Evolutionary conservation across 1,139 yeast genomes (phyloP), one percentile per base, ranked within the genome.

Genomic region (Spencermartinsiella ligniputridi): DNA sequence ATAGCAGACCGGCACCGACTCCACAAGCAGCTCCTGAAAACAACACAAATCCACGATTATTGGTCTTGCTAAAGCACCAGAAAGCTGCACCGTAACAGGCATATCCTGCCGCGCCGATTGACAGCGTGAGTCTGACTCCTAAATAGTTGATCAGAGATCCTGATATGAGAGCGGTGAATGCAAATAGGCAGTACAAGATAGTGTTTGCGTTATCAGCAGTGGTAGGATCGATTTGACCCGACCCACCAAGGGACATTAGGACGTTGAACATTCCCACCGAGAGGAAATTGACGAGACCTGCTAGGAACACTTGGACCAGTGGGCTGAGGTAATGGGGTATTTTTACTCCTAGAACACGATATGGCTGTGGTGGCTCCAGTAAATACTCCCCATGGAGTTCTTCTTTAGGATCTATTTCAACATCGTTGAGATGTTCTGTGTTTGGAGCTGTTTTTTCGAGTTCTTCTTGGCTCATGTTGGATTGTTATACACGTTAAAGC

Each of bases 251-350:
- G 55, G 81, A 81, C 32, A 74, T 56, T 44, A 78, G 66, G 40
- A 83, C 81, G 52, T 76, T 76, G 61, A 64, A 78, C 77, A 77
- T 75, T 53, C 81, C 82, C 0, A 80, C 79, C 17, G 78, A 71
- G 69, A 76, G 64, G 57, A 77, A 76, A 32, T 75, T 62, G 16
- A 74, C 77, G 53, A 76, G 74, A 9, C 52, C 52, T 5, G 48
- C 52, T 12, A 50, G 19, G 15, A 42, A 36, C 27, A 50, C 53
- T 37, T 50, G 53, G 19, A 35, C 15, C 17, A 41, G 44, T 9
- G 53, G 46, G n/a, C 46, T 37, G 15, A 35, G 24, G 22, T 40
- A 37, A 27, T 46, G 32, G 12, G 50, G 50, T 11, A 46, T 41
- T 2, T n/a, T 40, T 3, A 46, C 13, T 9, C 43, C 40, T 18